Evolutionary conservation across 768 basidiomycete genomes (phyloP).

Genomic region (Leucocoprinus sp.): DNA sequence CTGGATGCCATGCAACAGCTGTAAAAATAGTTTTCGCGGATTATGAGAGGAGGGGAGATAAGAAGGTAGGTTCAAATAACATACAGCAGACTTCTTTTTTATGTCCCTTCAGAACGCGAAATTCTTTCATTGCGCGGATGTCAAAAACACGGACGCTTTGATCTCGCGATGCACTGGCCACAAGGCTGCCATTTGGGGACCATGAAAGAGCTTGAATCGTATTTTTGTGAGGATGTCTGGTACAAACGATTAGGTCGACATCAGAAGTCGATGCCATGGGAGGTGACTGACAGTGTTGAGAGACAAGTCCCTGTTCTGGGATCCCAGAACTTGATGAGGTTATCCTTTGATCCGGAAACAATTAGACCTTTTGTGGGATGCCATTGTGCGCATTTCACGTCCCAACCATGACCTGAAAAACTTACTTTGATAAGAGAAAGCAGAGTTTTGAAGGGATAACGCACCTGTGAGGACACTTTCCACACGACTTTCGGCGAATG

Average conservation of each 20-base stretch:
- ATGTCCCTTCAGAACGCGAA: slow-evolving; percentile 87
- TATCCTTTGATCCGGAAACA: slow-evolving; percentile 95
- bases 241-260: not conserved
- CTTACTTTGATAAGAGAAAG: not conserved
- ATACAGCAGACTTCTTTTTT: slow-evolving; percentile 97
- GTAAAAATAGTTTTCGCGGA: not conserved
- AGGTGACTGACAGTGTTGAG: slow-evolving; percentile 68
- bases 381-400: slow-evolving; percentile 98
- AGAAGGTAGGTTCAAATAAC: slow-evolving; percentile 22
- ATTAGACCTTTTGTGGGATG: slow-evolving; percentile 95
- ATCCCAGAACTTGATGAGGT: slow-evolving; percentile 99
- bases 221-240: slow-evolving; percentile 93
- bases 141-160: slow-evolving; percentile 95
- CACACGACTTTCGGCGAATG: slow-evolving; percentile 83
- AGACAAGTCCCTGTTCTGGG: slow-evolving; percentile 87
- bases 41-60: not conserved
- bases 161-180: slow-evolving; percentile 93
- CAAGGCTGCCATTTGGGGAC: slow-evolving; percentile 90
- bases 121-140: slow-evolving; percentile 96
- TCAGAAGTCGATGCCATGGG: not conserved
- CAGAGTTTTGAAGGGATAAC: slow-evolving; percentile 3
- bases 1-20: slow-evolving; percentile 96
- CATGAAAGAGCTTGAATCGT: slow-evolving; percentile 89
- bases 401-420: slow-evolving; percentile 88
- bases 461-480: slow-evolving; percentile 82